A percentile compares a stretch with the other conserved stretches of the same genome.
Conservation (phyloP, 441 rosid genomes). For the Gossypium gossypioides region DNA sequence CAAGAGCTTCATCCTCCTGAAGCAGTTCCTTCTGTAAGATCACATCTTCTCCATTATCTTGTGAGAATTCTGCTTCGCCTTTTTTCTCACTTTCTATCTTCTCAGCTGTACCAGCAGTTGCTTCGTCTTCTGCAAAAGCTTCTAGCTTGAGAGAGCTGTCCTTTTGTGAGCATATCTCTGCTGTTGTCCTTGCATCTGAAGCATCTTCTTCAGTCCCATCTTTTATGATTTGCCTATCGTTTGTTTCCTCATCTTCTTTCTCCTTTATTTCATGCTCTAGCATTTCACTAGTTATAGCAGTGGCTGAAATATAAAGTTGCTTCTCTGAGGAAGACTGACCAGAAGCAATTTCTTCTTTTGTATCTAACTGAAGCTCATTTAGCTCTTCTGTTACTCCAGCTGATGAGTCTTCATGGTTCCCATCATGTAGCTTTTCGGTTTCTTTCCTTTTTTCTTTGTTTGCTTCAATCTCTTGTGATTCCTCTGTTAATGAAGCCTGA, state of each 20-base stretch:
- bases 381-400: constrained; percentile 18
- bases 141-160: constrained; percentile 7
- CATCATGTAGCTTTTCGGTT: constrained; percentile 9
- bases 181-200: constrained; percentile 5
- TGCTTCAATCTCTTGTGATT: constrained; percentile 18
- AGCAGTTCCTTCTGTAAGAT: constrained; percentile 16
- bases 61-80: constrained; percentile 14
- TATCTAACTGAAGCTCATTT: constrained; percentile 11
- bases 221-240: neutral
- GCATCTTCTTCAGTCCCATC: neutral
- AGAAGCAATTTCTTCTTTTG: constrained; percentile 16
- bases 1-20: constrained; percentile 11
- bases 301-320: constrained; percentile 1
- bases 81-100: constrained; percentile 12
- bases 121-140: constrained; percentile 20
- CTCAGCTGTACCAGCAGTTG: constrained; percentile 4
- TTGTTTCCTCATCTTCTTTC: neutral
- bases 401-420: constrained; percentile 12
- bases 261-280: constrained; percentile 4
- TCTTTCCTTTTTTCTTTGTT: constrained; percentile 17
- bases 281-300: constrained; percentile 3
- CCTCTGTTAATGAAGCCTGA: constrained; percentile 8
- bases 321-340: constrained; percentile 17
- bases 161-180: constrained; percentile 5
- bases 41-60: constrained; percentile 17